Evolutionary conservation across 1,284 basidiomycete species (phyloP).

Genomic region (Singerocomus inundabilis): DNA sequence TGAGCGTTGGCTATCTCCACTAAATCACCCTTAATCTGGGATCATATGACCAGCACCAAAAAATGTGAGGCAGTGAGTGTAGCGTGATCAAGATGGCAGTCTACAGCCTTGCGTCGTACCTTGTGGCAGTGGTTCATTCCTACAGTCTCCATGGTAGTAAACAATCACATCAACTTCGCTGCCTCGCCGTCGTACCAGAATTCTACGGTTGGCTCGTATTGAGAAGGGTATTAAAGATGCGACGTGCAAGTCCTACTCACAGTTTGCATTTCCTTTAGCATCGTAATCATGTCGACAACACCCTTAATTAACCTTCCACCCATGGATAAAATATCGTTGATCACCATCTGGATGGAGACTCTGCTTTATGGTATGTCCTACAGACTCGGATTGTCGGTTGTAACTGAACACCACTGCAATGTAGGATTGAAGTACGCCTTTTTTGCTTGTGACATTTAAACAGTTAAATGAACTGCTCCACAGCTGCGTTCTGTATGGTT

Average conservation of each 20-base stretch:
- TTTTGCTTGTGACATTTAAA: background rate
- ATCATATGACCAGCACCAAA: background rate
- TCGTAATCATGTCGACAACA: constrained; percentile 6
- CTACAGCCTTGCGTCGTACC: constrained; percentile 3
- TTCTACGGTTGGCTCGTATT: background rate
- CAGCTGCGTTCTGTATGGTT: constrained; percentile 14
- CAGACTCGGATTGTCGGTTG: background rate
- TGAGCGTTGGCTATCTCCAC: background rate
- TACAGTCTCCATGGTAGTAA: background rate
- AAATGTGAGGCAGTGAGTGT: background rate
- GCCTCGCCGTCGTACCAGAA: background rate
- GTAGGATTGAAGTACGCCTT: constrained; percentile 14
- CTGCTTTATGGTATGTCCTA: constrained; percentile 15
- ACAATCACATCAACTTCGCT: background rate
- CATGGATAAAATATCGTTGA: constrained; percentile 15
- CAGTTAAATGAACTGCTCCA: background rate
- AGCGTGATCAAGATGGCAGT: background rate
- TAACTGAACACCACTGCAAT: background rate
- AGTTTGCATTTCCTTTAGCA: background rate
- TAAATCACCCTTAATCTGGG: background rate
- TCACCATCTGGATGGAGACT: constrained; percentile 21
- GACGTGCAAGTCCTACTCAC: background rate
- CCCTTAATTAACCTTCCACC: constrained; percentile 3
- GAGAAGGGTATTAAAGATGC: constrained; percentile 6
- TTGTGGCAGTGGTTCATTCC: constrained; percentile 6